Base-by-base conservation (phyloP, 441 rosid genomes). In the Erodium moschatum region DNA sequence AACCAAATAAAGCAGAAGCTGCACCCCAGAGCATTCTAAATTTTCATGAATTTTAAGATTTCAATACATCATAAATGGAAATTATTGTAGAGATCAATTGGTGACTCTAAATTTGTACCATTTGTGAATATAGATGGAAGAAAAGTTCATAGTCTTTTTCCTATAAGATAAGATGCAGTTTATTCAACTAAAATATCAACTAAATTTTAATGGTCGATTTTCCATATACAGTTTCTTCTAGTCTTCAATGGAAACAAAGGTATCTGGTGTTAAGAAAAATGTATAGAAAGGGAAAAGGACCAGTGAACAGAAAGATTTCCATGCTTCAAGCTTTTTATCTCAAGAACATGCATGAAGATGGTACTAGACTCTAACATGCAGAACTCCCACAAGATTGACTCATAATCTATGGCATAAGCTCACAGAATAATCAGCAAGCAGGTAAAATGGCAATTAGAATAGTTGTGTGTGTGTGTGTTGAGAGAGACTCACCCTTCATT, bases 401-500 rank as follows among this genome's bases (percentile, higher is more conserved):
- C 18, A 19, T 19, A 56, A 56, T 19, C 5, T 56, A 56, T 19
- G 29, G 63, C 63, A 19, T 56, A 56, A 9, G 29, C 63, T 56
- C 7, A 56, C 63, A 52, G 75, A 3, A 65, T 61, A 15, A 18
- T 64, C 29, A 33, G 48, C 48, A 58, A 31, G n/a, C 10, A 16
- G 42, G 70, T 62, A 73, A 35, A 50, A 58, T 73, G 52, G 72
- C 46, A 71, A 56, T 38, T 70, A 68, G 78, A 72, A 24, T 69
- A 60, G 46, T 58, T 40, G 54, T 48, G 54, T 48, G 66, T 21
- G 20, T 64, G 48, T 69, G 72, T 29, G 31, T 29, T 29, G 31
- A 71, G 46, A 16, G 74, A 75, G 73, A 81, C 88, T 66, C 65
- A 95, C 99, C 97, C 98, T 79, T 90, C 98, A 75, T 79, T 86